Evolutionary conservation across 768 basidiomycete species (phyloP), one percentile per base, ranked within the genome.

Genomic region (Clavulina sp.): DNA sequence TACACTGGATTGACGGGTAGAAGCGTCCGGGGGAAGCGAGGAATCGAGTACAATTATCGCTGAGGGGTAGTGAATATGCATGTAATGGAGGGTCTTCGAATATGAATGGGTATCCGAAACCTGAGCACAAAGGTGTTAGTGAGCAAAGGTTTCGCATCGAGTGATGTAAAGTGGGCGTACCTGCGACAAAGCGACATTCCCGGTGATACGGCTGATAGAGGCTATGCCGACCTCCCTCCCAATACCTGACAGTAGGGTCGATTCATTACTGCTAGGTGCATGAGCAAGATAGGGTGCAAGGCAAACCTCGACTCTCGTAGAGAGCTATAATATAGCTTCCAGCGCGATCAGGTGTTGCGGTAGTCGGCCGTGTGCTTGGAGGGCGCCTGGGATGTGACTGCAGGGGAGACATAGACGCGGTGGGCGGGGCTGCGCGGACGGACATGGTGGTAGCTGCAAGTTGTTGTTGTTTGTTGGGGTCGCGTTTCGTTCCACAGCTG

Each of bases 221-320:
- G 86, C 88, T 30, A 95, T 77, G 2, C 91, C 91, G 5, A 93
- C 77, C 61, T 93, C 89, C 50, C 82, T 70, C 0, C 80, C 80
- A 28, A 86, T 70, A 1, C 84, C 64, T 61, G 9, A 26, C 9
- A 24, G 43, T 9, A 24, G 21, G 21, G 36, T 38, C 36, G 21
- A n/a, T n/a, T n/a, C n/a, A n/a, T n/a, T n/a, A n/a, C n/a, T n/a
- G n/a, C n/a, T n/a, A 9, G 43, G 13, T 13, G 13, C 43, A 46
- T 46, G 43, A 46, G 26, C 24, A 28, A 9, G 13, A 28, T 16
- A 13, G 16, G 26, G 26, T 9, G 26, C 24, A 26, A 46, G 26
- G 24, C 24, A 28, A 9, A 46, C 43, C 43, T 46, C 43, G 13
- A 46, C 24, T 46, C 26, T 46, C 43, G 24, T 46, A 46, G 9